Evolutionary conservation across 1,284 basidiomycete genomes (phyloP), one percentile per base, ranked within the genome.

Genomic region (Ceratobasidium sp.): DNA sequence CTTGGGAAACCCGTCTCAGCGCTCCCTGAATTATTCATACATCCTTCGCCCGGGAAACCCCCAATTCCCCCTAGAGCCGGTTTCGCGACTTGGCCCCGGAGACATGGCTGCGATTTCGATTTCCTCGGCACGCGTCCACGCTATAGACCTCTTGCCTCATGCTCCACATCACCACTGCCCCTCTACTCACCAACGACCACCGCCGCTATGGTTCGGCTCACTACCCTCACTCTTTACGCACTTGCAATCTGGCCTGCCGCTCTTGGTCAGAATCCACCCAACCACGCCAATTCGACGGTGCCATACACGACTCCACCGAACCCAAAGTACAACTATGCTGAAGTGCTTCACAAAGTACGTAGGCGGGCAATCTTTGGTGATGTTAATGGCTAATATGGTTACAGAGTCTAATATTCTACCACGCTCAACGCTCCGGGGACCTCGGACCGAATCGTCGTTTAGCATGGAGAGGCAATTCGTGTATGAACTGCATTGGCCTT

Each of bases 311-410:
- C 64, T 15, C 75, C 77, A 9, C 29, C 67, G 11, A 66, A 59
- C n/a, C 51, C 77, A 2, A 78, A 78, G 37, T 78, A 78, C 44
- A 68, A 78, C 52, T 78, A 78, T 73, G 77, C 77, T n/a, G 77
- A 77, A 61, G 77, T 78, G 9, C 22, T 77, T 19, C 77, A 77
- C 70, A 77, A 76, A 57, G 76, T 66, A 43, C 22, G 56, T 19
- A 19, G 37, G 17, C 32, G 9, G 46, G 25, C 1, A 37, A 7
- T n/a, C 11, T 32, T 2, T 1, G 34, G 25, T 29, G 46, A 0
- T 15, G 8, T 6, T n/a, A 19, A n/a, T n/a, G n/a, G 40, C 64
- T 75, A 7, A 64, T 29, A 15, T 34, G 19, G 1, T 6, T 17
- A 0, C 57, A 78, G 76, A 77, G 69, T 19, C 46, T 78, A 17